These are phyloP conservation scores for Cutaneotrichosporon cavernicola DNA, from an alignment of 1,284 basidiomycete genomes.

Conservation along the genomic window DNA sequence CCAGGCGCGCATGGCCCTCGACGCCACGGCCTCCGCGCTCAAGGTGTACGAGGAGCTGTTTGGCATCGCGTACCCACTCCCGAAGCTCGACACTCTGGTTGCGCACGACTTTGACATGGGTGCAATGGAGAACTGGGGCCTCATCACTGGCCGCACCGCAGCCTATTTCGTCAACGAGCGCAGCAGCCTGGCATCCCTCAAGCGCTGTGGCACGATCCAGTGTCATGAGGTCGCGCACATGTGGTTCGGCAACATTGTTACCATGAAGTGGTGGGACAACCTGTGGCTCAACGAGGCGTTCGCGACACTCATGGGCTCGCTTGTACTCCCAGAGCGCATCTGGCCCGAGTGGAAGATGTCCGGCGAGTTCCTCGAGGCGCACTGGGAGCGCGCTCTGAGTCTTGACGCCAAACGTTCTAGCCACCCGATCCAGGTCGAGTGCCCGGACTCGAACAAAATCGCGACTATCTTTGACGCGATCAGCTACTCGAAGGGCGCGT, in stretches of 20 bases:
- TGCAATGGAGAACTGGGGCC: conserved; percentile 94
- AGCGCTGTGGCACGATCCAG: conserved; percentile 67
- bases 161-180: conserved; percentile 80
- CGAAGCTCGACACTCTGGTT: conserved; percentile 84
- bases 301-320: conserved; percentile 81
- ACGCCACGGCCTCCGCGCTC: conserved; percentile 80
- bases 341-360: conserved; percentile 60
- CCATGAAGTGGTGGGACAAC: conserved; percentile 93
- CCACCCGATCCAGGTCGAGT: conserved; percentile 92
- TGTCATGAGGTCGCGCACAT: conserved; percentile 53
- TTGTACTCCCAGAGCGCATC: conserved; percentile 74
- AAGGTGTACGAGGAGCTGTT: conserved; percentile 91
- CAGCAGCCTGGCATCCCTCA: conserved; percentile 73
- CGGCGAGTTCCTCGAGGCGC: conserved; percentile 58
- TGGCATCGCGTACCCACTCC: conserved; percentile 84
- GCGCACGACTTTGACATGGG: conserved; percentile 85
- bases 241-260: conserved; percentile 53
- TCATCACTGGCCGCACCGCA: conserved; percentile 85
- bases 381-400: conserved; percentile 63
- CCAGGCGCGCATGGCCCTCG: conserved; percentile 67
- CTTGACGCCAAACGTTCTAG: conserved; percentile 88
- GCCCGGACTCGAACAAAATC: conserved; percentile 80
- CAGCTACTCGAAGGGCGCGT: conserved; percentile 79
- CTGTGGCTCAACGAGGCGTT: conserved; percentile 74
- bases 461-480: conserved; percentile 85